Base-by-base conservation (phyloP, 2,329 filamentous ascomycete genomes). In the Blastomyces percursus region DNA sequence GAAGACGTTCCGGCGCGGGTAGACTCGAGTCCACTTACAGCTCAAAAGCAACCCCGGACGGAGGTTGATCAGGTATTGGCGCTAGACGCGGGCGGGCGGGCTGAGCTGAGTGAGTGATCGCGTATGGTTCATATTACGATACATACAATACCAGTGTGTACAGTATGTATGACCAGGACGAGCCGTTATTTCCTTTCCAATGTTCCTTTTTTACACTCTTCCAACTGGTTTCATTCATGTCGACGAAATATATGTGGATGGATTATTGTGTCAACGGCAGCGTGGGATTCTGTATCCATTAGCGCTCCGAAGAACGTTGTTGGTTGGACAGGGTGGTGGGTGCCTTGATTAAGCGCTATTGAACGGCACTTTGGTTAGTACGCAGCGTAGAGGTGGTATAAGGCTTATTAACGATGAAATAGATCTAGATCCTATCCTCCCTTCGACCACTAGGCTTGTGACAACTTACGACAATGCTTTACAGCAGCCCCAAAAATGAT, bases 1-100 rank as follows among this genome's bases (percentile, higher is more conserved):
- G 55, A 58, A 58, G n/a, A 14, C 55, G 38, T 58, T 58, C 55
- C 55, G 38, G 38, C 35, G 55, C 55, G 35, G 38, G 55, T 44
- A 38, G 38, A 30, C 9, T 14, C 1, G n/a, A 12, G 21, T 3
- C 30, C 30, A 32, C 30, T 30, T n/a, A 30, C 27, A 30, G 27
- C 27, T 30, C 30, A 6, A 5, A 5, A 32, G 30, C 30, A 32
- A 6, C 30, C 30, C 3, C 21, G 21, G 24, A 2, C 11, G 21
- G 21, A 9, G 14, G 16, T 1, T 5, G 30, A 27, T 54, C 51
- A 2, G 38, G 38, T 55, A 32, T 55, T 35, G 52, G 52, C 52
- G 52, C 52, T 38, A 55, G 52, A 21, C 52, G 30, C 30, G 30
- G 52, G n/a, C n/a, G n/a, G 51, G 52, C 27, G 27, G 27, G 11